Evolutionary conservation across 1,284 basidiomycete species (phyloP), one percentile per base, ranked within the genome.

Genomic region (Pterula multifida): DNA sequence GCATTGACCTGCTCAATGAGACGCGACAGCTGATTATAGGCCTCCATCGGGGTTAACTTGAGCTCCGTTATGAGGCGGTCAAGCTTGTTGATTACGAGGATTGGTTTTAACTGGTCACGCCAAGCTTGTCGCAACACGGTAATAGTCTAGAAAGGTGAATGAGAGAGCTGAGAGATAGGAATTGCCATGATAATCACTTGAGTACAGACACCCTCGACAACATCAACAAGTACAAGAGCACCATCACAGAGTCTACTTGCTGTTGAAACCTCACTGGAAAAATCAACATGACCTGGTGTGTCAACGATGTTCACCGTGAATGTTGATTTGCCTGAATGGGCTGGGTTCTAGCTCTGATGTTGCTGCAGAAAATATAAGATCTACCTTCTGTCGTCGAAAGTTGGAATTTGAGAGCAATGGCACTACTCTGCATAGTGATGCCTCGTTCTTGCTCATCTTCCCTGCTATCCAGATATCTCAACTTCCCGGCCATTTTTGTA

Each of bases 371-470:
- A 36, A 28, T 47, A 51, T 35, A 48, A 36, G 68, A 61, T 11
- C 60, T 58, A 45, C 66, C 68, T 46, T 72, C 69, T 47, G 80
- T 81, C 68, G 79, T 75, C 56, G 89, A 82, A 50, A 81, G 39
- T 17, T 42, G 85, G 58, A 94, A 95, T 55, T 81, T 79, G 48
- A 94, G 69, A 11, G 90, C 91, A 1, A 93, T 89, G 0, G 96
- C 93, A 62, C 90, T 94, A 56, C 88, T 90, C 67, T 99, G 94
- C 95, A 99, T 98, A 0, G 96, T 98, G 56, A 99, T 98, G 1
- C 96, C 96, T 47, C 96, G 73, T 67, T 98, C 85, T 63, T 98
- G 95, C 64, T 99, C 96, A 60, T 98, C 96, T 63, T 96, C 93
- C 56, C 96, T 75, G 53, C 88, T 92, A 65, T 99, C 96, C 47